Conservation (phyloP, 1,284 basidiomycete species). For the Cutaneotrichosporon daszewskae region DNA sequence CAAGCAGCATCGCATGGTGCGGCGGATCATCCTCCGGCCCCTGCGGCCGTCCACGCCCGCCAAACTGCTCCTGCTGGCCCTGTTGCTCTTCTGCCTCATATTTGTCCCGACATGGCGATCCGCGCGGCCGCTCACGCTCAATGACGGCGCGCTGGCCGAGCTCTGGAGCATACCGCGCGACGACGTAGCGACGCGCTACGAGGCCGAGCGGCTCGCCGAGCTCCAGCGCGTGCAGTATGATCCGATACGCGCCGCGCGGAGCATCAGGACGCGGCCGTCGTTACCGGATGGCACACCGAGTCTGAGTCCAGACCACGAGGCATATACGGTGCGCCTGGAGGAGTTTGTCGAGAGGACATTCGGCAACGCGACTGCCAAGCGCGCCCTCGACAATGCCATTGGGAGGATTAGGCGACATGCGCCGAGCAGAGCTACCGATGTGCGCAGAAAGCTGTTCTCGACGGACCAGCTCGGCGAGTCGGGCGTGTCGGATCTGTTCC, state of each 20-base stretch:
- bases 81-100: slow-evolving; percentile 3
- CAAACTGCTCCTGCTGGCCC: not conserved
- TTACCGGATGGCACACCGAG: slow-evolving; percentile 4
- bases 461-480: slow-evolving; percentile 15
- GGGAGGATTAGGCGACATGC: slow-evolving; percentile 7
- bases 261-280: slow-evolving; percentile 1
- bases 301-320: slow-evolving; percentile 12
- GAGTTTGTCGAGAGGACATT: slow-evolving; percentile 14
- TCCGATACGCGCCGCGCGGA: slow-evolving; percentile 1
- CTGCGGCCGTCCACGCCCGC: not conserved
- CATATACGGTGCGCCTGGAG: slow-evolving; percentile 17
- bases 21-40: not conserved
- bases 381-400: slow-evolving; percentile 9
- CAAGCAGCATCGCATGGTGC: not conserved
- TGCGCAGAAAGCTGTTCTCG: slow-evolving; percentile 14
- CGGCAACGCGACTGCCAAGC: slow-evolving; percentile 1
- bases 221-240: not conserved
- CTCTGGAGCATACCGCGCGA: slow-evolving; percentile 11
- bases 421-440: slow-evolving; percentile 7
- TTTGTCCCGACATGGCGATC: not conserved
- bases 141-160: not conserved
- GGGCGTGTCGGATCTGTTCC: slow-evolving; percentile 23
- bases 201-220: slow-evolving; percentile 2
- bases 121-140: not conserved
- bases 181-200: slow-evolving; percentile 6